Evolutionary conservation across 75 land plant genomes (phyloP).

Genomic region (Cryptomeria japonica): DNA sequence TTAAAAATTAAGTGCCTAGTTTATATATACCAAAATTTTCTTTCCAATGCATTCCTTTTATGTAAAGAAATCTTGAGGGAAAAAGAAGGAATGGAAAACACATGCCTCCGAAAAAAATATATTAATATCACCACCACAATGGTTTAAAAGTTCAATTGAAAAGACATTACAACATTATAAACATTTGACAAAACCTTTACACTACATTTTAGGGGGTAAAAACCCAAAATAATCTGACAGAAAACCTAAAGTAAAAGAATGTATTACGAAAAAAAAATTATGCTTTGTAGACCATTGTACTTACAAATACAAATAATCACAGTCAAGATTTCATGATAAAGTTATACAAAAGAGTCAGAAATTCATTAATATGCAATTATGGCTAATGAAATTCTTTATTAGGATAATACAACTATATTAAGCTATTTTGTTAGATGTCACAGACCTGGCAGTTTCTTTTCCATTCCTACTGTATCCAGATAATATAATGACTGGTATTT

Average conservation of each 20-base stretch:
- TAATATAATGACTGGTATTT: slow-evolving; percentile 63
- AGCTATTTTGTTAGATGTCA: background rate
- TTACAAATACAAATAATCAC: background rate
- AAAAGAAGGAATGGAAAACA: background rate
- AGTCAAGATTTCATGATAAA: background rate
- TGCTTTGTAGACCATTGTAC: background rate
- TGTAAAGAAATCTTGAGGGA: background rate
- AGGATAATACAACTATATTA: background rate
- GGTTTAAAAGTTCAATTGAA: background rate
- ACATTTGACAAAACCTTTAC: background rate
- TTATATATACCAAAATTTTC: background rate
- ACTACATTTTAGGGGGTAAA: background rate
- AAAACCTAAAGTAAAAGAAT: background rate
- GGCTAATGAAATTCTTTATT: background rate
- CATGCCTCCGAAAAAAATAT: background rate
- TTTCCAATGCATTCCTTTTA: background rate
- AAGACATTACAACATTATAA: background rate
- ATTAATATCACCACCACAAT: background rate
- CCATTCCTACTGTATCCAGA: slow-evolving; percentile 67
- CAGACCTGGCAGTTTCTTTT: slow-evolving; percentile 65
- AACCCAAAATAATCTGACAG: background rate
- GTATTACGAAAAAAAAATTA: background rate
- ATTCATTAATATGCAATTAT: background rate
- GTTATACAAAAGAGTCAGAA: background rate
- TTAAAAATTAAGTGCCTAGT: background rate